Evolutionary conservation across 805 yeast species (phyloP), one percentile per base, ranked within the genome.

Genomic region (Kodamaea sagamina): DNA sequence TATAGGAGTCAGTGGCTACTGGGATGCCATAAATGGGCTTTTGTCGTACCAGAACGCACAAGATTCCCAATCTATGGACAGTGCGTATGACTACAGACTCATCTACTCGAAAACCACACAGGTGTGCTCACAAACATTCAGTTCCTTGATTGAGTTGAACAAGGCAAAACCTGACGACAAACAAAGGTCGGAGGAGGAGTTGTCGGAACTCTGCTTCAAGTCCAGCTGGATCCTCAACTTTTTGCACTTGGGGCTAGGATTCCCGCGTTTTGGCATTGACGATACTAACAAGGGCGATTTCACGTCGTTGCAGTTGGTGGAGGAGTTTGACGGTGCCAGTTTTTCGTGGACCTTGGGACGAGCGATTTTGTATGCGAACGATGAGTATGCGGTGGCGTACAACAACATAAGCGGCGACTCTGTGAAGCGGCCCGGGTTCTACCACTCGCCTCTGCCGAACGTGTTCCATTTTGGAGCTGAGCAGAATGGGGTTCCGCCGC

Each of bases 1-100:
- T 44, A 65, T 79, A 31, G 88, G 86, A 0, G 83, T 82, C 6
- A 79, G 84, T 47, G 86, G 85, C 4, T 81, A 81, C 55, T 81
- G 84, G 81, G 81, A 81, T 51, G 75, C 82, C 4, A 65, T 81
- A 29, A 71, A 73, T n/a, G 67, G 70, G 38, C 61, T 79, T 28
- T 36, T 37, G 19, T 32, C 31, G 1, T 29, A 29, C 18, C 27
- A 38, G 11, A 38, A 28, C 27, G 32, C 36, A 5, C 28, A 34
- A 8, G 19, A 28, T 3, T 18, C 27, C 4, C 35, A 18, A 15
- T 42, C 62, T 41, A 24, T 43, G 38, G 12, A 42, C 27, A 54
- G 55, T 21, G 55, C 67, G n/a, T 79, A 77, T 50, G 71, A 77
- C 45, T 77, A 77, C 47, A 58, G 58, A 16, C 53, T 63, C 29